Evolutionary conservation across 2,329 filamentous ascomycete species (phyloP).

Genomic region (Verticillium zaregamsianum): DNA sequence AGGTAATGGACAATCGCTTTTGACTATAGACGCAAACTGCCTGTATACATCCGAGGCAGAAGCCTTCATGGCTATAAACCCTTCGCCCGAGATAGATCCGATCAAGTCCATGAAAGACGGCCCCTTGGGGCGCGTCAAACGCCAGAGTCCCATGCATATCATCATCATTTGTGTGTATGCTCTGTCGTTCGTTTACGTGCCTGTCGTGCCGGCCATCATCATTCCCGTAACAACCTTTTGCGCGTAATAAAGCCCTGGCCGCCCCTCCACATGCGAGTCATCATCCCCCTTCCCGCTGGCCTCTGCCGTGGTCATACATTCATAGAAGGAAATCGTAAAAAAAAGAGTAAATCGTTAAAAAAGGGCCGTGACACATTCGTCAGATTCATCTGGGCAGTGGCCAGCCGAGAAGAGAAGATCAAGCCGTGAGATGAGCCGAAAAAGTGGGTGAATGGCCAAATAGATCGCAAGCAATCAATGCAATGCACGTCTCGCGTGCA

Average conservation of each 20-base stretch:
- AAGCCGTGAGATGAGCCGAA: not conserved
- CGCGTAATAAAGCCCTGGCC: not conserved
- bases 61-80: not conserved
- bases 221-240: not conserved
- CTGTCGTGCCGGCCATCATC: not conserved
- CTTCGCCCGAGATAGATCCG: not conserved
- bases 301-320: slow-evolving; percentile 12
- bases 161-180: not conserved
- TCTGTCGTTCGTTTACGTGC: not conserved
- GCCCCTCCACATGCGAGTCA: not conserved
- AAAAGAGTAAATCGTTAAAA: slow-evolving; percentile 12
- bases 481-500: slow-evolving; percentile 7
- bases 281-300: not conserved
- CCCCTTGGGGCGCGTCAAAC: not conserved
- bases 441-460: not conserved
- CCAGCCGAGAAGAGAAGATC: slow-evolving; percentile 8
- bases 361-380: slow-evolving; percentile 15
- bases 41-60: not conserved
- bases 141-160: not conserved
- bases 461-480: not conserved
- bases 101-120: not conserved
- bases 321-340: slow-evolving; percentile 10
- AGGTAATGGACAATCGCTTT: not conserved
- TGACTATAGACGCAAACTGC: not conserved
- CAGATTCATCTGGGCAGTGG: slow-evolving; percentile 12